Evolutionary conservation across 192 early-diverging fungal species (phyloP), one percentile per base, ranked within the genome.

Genomic region (Backusella tuberculispora): DNA sequence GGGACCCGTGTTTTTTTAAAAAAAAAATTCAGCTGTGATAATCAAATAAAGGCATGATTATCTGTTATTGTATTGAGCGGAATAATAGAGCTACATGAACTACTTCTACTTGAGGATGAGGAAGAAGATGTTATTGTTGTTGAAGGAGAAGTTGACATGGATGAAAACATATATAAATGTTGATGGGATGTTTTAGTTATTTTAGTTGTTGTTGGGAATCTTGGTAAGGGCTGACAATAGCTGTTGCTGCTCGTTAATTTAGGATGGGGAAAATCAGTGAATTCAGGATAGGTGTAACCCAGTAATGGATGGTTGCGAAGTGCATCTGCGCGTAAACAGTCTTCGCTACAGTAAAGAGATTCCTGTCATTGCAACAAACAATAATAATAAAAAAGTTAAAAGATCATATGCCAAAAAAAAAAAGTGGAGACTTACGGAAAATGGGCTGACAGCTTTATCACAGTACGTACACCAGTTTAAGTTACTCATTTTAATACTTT

Each of bases 281-380:
- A 76, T 40, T 80, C 79, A 42, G 53, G 71, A 42, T 76, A 80
- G 15, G 72, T 76, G 42, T 80, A 80, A 45, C 79, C 79, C 12
- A 80, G 45, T 26, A 80, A 53, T 53, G 79, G 79, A 44, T 80
- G 75, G 37, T 76, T 73, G 13, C 75, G 70, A 12, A 80, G 72
- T 45, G 79, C 79, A 71, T 80, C 79, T 26, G 43, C 67, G 8
- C 75, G 74, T 56, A 80, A 29, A 43, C 79, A 80, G 7, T 72
- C 50, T 76, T 80, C 75, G 29, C 72, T 80, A 38, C 79, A 80
- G 70, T 80, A 80, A 26, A 80, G 68, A 10, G 75, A 76, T 80
- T 80, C 75, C 79, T 76, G 46, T 41, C 14, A 69, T 43, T 15
- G 19, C n/a, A 37, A 71, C 60, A 75, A 17, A 41, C 38, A 50